phyloP scores from a whole-genome alignment of 805 yeast genomes.

The Metschnikowia hibisci region DNA sequence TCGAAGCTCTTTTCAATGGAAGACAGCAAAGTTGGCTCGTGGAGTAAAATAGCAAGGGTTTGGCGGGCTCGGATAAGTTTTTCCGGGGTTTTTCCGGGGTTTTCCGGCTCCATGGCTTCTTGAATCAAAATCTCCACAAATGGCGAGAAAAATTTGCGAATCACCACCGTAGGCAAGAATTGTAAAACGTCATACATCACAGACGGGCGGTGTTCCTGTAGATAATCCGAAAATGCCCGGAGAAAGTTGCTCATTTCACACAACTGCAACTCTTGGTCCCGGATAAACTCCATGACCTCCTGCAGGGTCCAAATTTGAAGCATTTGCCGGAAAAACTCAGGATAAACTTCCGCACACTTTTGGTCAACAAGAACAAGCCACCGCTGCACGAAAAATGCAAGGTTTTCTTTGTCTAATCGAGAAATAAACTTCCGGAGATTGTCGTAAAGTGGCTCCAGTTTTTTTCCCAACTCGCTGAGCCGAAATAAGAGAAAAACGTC shows the following conservation, averaged over 20 bases:
- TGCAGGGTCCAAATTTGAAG: neutral
- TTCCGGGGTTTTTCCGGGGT: neutral
- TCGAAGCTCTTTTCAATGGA: constrained; percentile 43
- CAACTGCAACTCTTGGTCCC: constrained; percentile 2
- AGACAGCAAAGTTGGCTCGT: constrained; percentile 53
- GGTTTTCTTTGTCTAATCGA: constrained; percentile 5
- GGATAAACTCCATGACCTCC: constrained; percentile 4
- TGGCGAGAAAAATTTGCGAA: constrained; percentile 11
- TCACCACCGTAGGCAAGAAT: constrained; percentile 8
- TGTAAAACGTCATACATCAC: constrained; percentile 5
- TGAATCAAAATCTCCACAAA: constrained; percentile 2
- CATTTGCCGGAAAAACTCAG: constrained; percentile 6
- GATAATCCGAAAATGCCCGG: constrained; percentile 4
- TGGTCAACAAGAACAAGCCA: constrained; percentile 51
- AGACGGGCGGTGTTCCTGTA: neutral
- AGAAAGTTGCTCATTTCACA: constrained; percentile 13
- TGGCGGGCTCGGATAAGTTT: constrained; percentile 9
- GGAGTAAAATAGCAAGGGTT: constrained; percentile 38
- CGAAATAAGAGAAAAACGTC: constrained; percentile 42
- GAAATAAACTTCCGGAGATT: constrained; percentile 11
- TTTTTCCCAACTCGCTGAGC: constrained; percentile 38
- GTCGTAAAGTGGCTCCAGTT: neutral
- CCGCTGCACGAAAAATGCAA: constrained; percentile 27
- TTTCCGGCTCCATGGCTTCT: constrained; percentile 3
- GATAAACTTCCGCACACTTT: constrained; percentile 22